Conservation (phyloP, 2,329 filamentous ascomycete species). For the Pestalotiopsis fici region DNA sequence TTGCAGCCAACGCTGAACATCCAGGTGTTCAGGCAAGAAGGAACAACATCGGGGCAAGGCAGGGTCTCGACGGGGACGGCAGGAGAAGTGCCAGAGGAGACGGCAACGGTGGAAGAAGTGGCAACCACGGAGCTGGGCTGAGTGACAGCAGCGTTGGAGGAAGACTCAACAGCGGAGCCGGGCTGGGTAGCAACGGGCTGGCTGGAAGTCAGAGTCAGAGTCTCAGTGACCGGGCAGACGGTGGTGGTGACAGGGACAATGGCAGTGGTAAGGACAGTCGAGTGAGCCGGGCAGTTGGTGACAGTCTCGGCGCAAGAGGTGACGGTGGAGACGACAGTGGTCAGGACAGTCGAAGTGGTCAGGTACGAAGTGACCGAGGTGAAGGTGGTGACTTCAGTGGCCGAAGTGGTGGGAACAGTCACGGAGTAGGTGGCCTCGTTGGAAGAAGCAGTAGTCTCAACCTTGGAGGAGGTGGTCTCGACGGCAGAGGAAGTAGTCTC, state of each 20-base stretch:
- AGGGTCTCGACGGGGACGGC: constrained; percentile 43
- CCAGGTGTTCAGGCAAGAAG: constrained; percentile 92
- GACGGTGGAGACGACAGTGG: constrained; percentile 50
- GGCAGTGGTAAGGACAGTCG: constrained; percentile 50
- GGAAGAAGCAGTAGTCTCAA: constrained; percentile 21
- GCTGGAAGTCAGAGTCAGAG: constrained; percentile 36
- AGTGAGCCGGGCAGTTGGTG: constrained; percentile 47
- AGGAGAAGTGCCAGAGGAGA: constrained; percentile 29
- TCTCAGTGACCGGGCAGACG: constrained; percentile 62
- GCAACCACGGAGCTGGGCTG: constrained; percentile 15
- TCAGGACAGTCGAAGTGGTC: constrained; percentile 51
- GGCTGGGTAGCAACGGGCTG: constrained; percentile 4
- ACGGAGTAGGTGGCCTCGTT: constrained; percentile 3
- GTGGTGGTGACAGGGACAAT: constrained; percentile 61
- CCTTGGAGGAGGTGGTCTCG: neutral
- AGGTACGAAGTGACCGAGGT: constrained; percentile 37
- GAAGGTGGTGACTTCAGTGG: constrained; percentile 11
- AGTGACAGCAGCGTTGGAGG: constrained; percentile 13
- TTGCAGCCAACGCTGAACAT: constrained; percentile 72
- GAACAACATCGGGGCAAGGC: constrained; percentile 71
- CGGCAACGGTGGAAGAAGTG: constrained; percentile 29
- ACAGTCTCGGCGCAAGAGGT: constrained; percentile 53
- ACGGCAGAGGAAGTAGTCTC: constrained; percentile 23
- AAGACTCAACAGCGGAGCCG: constrained; percentile 14
- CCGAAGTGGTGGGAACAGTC: constrained; percentile 16